Conservation (phyloP, 306 rosid genomes). For the Corylus heterophylla region DNA sequence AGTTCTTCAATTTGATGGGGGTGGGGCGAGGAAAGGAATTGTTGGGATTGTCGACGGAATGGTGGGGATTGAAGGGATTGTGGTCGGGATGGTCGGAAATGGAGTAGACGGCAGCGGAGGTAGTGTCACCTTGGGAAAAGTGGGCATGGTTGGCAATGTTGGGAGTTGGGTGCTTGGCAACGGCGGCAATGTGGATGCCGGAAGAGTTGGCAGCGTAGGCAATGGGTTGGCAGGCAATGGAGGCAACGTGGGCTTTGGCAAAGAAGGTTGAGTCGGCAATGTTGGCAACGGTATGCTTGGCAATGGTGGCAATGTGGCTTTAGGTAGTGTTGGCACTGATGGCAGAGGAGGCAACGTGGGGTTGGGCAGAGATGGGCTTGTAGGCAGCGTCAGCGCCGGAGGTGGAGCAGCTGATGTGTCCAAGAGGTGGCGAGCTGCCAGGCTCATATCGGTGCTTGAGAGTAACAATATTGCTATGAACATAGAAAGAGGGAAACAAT, state of each 20-base stretch:
- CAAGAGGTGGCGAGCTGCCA: constrained; percentile 35
- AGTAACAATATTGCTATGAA: constrained; percentile 2
- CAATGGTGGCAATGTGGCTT: constrained; percentile 15
- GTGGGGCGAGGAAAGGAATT: constrained; percentile 20
- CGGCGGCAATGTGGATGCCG: not conserved
- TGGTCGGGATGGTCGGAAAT: constrained; percentile 19
- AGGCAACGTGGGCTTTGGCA: constrained; percentile 16
- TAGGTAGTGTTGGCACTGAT: constrained; percentile 6
- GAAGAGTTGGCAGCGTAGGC: not conserved
- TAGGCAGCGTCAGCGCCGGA: constrained; percentile 24
- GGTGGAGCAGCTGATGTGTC: constrained; percentile 33
- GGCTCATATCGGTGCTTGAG: constrained; percentile 29
- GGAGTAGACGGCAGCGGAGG: constrained; percentile 27
- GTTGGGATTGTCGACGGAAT: constrained; percentile 25
- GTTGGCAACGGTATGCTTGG: not conserved
- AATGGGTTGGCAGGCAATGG: constrained; percentile 6
- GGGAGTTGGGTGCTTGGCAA: no score
- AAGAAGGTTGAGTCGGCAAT: not conserved
- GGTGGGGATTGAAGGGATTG: constrained; percentile 22
- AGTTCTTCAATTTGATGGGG: constrained; percentile 25
- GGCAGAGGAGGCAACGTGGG: constrained; percentile 24
- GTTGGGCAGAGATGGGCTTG: constrained; percentile 16
- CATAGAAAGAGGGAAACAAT: constrained; percentile 1
- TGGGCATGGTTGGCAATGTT: constrained; percentile 15
- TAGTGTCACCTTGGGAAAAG: constrained; percentile 25